Evolutionary conservation across 495 filamentous ascomycete species (phyloP).

Genomic region (Hypoxylon perforatum): DNA sequence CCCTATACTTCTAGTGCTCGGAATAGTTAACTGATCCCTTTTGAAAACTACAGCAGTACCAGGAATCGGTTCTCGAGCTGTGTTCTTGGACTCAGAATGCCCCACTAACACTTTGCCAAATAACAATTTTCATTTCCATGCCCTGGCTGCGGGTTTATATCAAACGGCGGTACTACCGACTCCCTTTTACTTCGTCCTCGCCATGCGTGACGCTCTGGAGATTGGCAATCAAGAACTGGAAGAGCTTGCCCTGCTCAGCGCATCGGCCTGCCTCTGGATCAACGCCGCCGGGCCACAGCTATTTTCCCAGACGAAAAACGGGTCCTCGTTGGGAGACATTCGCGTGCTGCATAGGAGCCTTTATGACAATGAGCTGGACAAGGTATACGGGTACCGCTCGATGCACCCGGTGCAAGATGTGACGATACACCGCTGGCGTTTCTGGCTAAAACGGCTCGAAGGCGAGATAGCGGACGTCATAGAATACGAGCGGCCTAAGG

Average conservation of each 20-base stretch:
- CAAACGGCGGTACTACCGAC: neutral
- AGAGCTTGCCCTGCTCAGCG: neutral
- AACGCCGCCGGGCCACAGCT: neutral
- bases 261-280: neutral
- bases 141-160: conserved; percentile 4
- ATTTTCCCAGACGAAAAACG: neutral
- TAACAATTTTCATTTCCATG: conserved; percentile 18
- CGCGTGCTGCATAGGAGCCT: neutral
- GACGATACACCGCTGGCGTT: conserved; percentile 10
- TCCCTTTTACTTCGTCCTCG: conserved; percentile 5
- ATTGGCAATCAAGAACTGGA: neutral
- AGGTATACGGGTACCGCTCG: neutral
- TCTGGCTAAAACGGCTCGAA: conserved; percentile 7
- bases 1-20: too few species aligned
- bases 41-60: too few species aligned
- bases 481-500: neutral
- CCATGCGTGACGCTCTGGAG: conserved; percentile 23
- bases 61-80: too few species aligned
- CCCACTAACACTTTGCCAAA: too few species aligned
- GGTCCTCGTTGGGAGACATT: neutral
- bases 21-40: too few species aligned
- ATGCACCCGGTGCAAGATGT: neutral
- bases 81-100: too few species aligned
- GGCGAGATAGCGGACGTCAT: conserved; percentile 1
- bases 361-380: neutral